Evolutionary conservation across 768 basidiomycete species (phyloP).

Genomic region (Boletus rubroflammeus): DNA sequence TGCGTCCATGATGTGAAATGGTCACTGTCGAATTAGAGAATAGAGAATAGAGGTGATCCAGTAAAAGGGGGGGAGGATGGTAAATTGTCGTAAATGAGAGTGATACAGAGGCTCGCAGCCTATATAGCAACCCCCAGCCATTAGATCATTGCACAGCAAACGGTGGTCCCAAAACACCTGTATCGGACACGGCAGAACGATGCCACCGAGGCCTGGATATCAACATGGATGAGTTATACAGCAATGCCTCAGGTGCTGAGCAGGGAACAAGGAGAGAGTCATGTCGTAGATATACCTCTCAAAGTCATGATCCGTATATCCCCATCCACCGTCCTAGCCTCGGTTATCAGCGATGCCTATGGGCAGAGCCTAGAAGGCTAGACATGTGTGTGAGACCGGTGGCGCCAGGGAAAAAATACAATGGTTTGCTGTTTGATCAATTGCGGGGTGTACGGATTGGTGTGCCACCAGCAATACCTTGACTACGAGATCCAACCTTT

Average conservation of each 20-base stretch:
- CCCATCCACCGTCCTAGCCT: not conserved
- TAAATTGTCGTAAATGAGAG: conserved; percentile 1
- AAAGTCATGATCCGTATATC: not conserved
- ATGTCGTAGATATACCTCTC: not conserved
- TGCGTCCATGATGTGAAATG: conserved; percentile 5
- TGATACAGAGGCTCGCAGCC: not conserved
- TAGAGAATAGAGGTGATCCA: not conserved
- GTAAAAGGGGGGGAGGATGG: not conserved
- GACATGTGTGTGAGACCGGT: conserved; percentile 7
- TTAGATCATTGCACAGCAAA: conserved; percentile 20
- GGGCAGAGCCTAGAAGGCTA: conserved; percentile 2
- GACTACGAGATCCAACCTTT: conserved; percentile 13
- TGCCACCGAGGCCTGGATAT: not conserved
- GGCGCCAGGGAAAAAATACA: conserved; percentile 6
- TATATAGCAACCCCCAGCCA: conserved; percentile 19
- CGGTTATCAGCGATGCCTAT: not conserved
- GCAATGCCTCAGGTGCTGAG: not conserved
- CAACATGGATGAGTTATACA: not conserved
- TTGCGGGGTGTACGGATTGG: not conserved
- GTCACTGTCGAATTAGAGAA: not conserved
- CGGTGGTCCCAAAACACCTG: not conserved
- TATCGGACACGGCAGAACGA: conserved; percentile 1
- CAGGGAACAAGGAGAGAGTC: not conserved
- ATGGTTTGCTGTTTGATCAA: not conserved
- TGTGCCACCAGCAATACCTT: conserved; percentile 11